A percentile compares a stretch with the other conserved stretches of the same genome.
phyloP scores from a whole-genome alignment of 2,329 filamentous ascomycete genomes.

The Arthrobotrys pseudoclavata region DNA sequence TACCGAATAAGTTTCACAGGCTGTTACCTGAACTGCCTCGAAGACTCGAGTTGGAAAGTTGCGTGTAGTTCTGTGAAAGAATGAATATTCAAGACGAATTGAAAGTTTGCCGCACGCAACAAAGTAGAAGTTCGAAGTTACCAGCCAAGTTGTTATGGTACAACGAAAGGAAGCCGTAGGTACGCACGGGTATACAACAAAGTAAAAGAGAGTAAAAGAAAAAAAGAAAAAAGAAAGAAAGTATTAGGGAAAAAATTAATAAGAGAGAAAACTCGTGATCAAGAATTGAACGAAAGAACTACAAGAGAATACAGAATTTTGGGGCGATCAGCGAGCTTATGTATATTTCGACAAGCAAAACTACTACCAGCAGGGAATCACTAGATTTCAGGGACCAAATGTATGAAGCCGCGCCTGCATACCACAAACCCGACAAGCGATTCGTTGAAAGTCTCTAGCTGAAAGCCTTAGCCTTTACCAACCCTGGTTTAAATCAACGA shows the following conservation, averaged over 20 bases:
- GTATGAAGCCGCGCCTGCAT: constrained; percentile 60
- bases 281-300: constrained; percentile 22
- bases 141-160: neutral
- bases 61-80: neutral
- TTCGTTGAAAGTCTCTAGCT: constrained; percentile 36
- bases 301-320: neutral
- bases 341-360: constrained; percentile 45
- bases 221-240: constrained; percentile 24
- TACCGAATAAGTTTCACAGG: neutral
- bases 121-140: neutral
- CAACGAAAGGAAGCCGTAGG: constrained; percentile 50
- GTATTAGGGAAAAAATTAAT: neutral
- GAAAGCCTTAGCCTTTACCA: constrained; percentile 28
- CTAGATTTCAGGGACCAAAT: constrained; percentile 35
- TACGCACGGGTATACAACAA: constrained; percentile 6
- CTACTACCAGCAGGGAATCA: constrained; percentile 18
- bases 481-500: constrained; percentile 15
- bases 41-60: constrained; percentile 16
- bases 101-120: constrained; percentile 49
- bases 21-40: constrained; percentile 16
- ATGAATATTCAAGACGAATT: constrained; percentile 33
- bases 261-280: constrained; percentile 43
- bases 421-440: constrained; percentile 47
- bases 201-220: neutral
- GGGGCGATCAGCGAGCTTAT: constrained; percentile 38